Evolutionary conservation across 176 grass and related monocot species (phyloP).

Genomic region (Juncus effusus): DNA sequence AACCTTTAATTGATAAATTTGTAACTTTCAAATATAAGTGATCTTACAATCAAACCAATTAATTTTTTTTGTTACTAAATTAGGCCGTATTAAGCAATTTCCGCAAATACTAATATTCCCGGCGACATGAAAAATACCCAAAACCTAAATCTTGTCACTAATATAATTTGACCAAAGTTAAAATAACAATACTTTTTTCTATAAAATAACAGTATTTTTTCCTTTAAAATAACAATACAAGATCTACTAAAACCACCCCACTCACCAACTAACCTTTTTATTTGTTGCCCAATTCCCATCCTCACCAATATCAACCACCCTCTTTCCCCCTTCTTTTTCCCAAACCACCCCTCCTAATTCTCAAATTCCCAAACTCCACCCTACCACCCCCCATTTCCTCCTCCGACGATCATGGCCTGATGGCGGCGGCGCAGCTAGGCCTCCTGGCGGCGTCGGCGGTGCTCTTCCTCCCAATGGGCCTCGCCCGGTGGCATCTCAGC

Average conservation of each 20-base stretch:
- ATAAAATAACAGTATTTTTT: no score
- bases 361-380: neutral
- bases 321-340: constrained; percentile 24
- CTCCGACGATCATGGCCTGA: constrained; percentile 3
- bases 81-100: no score
- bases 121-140: no score
- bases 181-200: neutral
- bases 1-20: no score
- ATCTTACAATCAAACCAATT: no score
- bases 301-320: constrained; percentile 17
- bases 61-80: no score
- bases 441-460: constrained; percentile 78
- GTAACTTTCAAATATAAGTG: no score
- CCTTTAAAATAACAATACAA: neutral
- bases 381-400: constrained; percentile 11
- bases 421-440: constrained; percentile 54
- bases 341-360: neutral
- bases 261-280: neutral
- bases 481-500: constrained; percentile 90
- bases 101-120: no score
- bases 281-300: constrained; percentile 28
- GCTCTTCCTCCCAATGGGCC: constrained; percentile 95
- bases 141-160: neutral
- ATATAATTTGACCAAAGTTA: neutral
- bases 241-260: neutral